A percentile compares a stretch with the other conserved stretches of the same genome.
Evolutionary conservation across 495 filamentous ascomycete species (phyloP).

Genomic region (Saxophila tyrrhenica): DNA sequence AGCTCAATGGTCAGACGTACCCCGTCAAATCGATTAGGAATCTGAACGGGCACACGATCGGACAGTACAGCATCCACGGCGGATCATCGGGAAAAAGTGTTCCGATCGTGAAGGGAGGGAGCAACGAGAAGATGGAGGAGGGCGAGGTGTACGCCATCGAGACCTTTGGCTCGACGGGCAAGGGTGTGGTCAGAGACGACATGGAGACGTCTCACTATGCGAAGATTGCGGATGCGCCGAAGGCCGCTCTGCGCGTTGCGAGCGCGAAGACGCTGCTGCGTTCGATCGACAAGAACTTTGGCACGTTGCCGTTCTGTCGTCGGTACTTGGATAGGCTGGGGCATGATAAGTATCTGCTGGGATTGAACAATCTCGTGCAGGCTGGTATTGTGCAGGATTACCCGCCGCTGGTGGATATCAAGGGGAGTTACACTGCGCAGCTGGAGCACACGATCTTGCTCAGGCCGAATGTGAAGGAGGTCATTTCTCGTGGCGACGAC

Average conservation of each 20-base stretch:
- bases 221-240: slow-evolving; percentile 40
- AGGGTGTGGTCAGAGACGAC: slow-evolving; percentile 35
- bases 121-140: slow-evolving; percentile 55
- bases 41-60: slow-evolving; percentile 50
- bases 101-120: slow-evolving; percentile 47
- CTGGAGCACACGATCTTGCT: slow-evolving; percentile 89
- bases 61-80: slow-evolving; percentile 48
- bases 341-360: slow-evolving; percentile 47
- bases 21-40: slow-evolving; percentile 50
- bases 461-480: slow-evolving; percentile 79
- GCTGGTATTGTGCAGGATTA: slow-evolving; percentile 83
- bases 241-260: slow-evolving; percentile 39
- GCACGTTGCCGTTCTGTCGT: slow-evolving; percentile 49
- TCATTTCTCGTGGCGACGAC: slow-evolving; percentile 84
- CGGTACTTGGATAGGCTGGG: slow-evolving; percentile 55
- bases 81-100: slow-evolving; percentile 40
- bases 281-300: slow-evolving; percentile 54
- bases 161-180: slow-evolving; percentile 52
- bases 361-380: slow-evolving; percentile 74
- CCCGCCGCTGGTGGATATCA: slow-evolving; percentile 79
- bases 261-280: slow-evolving; percentile 48
- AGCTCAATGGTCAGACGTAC: slow-evolving; percentile 43
- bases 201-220: slow-evolving; percentile 46
- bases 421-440: slow-evolving; percentile 91
- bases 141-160: slow-evolving; percentile 56